Base-by-base conservation (phyloP, 768 basidiomycete genomes). In the Amanita inopinata region DNA sequence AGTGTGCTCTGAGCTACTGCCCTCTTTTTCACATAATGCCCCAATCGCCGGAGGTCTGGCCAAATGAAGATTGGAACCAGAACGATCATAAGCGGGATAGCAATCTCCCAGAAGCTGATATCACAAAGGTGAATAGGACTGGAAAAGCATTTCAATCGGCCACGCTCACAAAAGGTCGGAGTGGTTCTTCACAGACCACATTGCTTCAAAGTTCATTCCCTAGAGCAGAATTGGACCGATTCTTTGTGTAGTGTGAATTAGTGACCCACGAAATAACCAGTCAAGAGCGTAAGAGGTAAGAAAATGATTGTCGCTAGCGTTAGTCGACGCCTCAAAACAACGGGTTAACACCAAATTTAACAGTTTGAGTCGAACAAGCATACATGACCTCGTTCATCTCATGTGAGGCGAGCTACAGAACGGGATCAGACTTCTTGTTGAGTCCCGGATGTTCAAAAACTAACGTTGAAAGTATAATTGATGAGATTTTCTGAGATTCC, bases 321-420 rank as follows among this genome's bases (percentile, higher is more conserved):
- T 30, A 85, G 62, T 36, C 73, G 72, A 31, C 76, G 76, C 76
- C 76, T 78, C 49, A 28, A 17, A n/a, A n/a, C n/a, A n/a, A n/a
- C n/a, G n/a, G 49, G 33, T 28, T 20, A 45, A 7, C 15, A 19
- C 15, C 24, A 45, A 20, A 11, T 18, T 34, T 20, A 10, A 17
- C 14, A 17, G 14, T 5, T 10, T 18, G 36, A 7, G 17, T 28
- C 15, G 35, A 38, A 46, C 6, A 23, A n/a, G 56, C 69, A 30
- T 53, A 74, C 81, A 86, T 85, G 36, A 78, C 75, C 56, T 78
- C 67, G 54, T 84, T 84, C 79, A 78, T 83, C 49, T 83, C 75
- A 54, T 83, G 79, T 8, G 80, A 78, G 11, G 78, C 72, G 61
- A 80, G 71, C 82, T 83, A 30, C 10, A 33, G 23, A 24, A 14